phyloP scores from a whole-genome alignment of 2,329 filamentous ascomycete species.

The Colletotrichum neosansevieriae region DNA sequence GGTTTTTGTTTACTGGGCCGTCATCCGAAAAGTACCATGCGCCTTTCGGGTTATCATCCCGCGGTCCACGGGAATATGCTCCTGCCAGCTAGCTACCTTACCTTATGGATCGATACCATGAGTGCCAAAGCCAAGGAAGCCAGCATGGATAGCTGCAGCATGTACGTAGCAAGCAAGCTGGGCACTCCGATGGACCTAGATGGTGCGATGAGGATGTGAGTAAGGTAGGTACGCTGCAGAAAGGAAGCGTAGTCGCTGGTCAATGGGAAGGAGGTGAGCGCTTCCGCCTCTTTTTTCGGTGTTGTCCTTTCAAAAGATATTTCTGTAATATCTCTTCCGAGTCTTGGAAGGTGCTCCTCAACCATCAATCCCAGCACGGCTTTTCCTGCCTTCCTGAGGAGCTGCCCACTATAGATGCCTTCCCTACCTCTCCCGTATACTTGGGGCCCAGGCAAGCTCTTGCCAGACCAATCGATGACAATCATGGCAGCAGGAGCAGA shows the following conservation, averaged over 20 bases:
- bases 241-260: constrained; percentile 37
- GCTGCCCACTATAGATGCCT: constrained; percentile 3
- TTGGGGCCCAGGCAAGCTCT: constrained; percentile 8
- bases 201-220: constrained; percentile 21
- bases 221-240: constrained; percentile 27
- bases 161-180: constrained; percentile 26
- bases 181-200: constrained; percentile 11
- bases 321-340: not conserved
- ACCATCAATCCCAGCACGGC: constrained; percentile 35
- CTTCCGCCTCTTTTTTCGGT: constrained; percentile 35
- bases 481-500: constrained; percentile 24
- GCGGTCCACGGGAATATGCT: not conserved
- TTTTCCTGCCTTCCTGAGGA: constrained; percentile 33
- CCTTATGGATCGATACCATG: no score
- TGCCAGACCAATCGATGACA: constrained; percentile 38
- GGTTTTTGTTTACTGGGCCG: not conserved
- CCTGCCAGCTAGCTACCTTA: no score
- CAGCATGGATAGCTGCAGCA: constrained; percentile 16
- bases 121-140: not conserved
- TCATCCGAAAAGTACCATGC: constrained; percentile 18
- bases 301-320: constrained; percentile 2
- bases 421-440: not conserved
- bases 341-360: constrained; percentile 15
- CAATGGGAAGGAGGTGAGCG: constrained; percentile 22
- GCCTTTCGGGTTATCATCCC: not conserved